Evolutionary conservation across 1,284 basidiomycete genomes (phyloP), one percentile per base, ranked within the genome.

Genomic region (Cutaneotrichosporon arboriforme): DNA sequence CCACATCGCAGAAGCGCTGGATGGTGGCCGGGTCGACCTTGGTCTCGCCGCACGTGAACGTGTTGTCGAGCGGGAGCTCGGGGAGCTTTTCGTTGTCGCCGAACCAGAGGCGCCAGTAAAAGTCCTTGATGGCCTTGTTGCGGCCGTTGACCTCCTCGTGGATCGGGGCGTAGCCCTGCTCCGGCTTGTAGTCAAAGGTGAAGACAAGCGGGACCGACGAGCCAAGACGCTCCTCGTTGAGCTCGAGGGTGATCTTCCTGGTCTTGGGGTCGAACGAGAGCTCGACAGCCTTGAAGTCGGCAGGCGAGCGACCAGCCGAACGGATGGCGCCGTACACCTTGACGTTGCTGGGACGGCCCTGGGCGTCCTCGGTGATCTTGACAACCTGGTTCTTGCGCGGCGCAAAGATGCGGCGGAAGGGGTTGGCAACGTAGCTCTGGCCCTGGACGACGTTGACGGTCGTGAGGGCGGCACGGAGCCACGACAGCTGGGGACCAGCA

Each of bases 91-190:
- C 83, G 60, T 88, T 80, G 68, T 90, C 88, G 42, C 91, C 89
- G 70, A 92, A 93, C 93, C 93, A 97, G 34, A 97, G 77, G 69
- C 85, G 85, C 93, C 93, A 97, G 80, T 97, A 94, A 72, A 93
- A 93, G 64, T 86, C 82, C 78, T 97, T 97, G 80, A 98, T 96
- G 59, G 89, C 84, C 61, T 80, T 81, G 78, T 94, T 97, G 66
- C 94, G 87, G 60, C 83, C 88, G 14, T 83, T 80, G 22, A 84
- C 82, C 60, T 93, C 77, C 73, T 98, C 94, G 70, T 97, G 93
- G 65, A 98, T 92, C 31, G 94, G 91, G 4, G 90, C 88, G 63
- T 82, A 96, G 38, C 90, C 90, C 77, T 86, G 85, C 18, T 87
- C 84, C 14, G 93, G 91, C 66, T 86, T 84, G 78, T 97, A 97